A percentile compares a stretch with the other conserved stretches of the same genome.
Evolutionary conservation across 371 early-diverging fungal species (phyloP).

Genomic region (Mucor indicus): DNA sequence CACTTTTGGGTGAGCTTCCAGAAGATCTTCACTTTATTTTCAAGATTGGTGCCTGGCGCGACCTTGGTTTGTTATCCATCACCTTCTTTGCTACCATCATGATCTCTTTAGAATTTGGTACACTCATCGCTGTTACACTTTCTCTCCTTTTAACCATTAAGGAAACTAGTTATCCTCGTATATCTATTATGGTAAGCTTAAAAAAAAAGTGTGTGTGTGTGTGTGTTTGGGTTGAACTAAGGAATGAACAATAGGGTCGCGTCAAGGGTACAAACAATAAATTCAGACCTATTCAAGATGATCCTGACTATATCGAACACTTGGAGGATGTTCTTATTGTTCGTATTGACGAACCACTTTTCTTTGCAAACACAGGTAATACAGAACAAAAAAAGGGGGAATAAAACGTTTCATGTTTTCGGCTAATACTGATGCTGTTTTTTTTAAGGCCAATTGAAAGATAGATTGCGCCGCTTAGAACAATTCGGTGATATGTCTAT

Average conservation of each 20-base stretch:
- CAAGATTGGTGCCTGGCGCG: constrained; percentile 83
- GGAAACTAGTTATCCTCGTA: constrained; percentile 82
- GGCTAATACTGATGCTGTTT: not conserved
- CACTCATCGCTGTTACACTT: constrained; percentile 80
- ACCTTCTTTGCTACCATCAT: constrained; percentile 83
- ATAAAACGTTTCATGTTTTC: not conserved
- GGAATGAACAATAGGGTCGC: constrained; percentile 38
- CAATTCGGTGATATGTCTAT: constrained; percentile 84
- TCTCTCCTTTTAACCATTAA: constrained; percentile 88
- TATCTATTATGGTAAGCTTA: constrained; percentile 66
- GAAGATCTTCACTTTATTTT: constrained; percentile 83
- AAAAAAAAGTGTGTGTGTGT: no score
- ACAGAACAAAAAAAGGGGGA: not conserved
- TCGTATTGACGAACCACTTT: constrained; percentile 85
- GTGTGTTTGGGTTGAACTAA: no score
- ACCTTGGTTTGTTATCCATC: constrained; percentile 72
- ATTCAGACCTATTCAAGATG: constrained; percentile 58
- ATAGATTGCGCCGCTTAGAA: constrained; percentile 87
- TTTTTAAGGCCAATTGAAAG: constrained; percentile 76
- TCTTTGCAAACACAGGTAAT: constrained; percentile 88
- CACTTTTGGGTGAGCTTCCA: constrained; percentile 75
- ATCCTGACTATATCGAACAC: constrained; percentile 62
- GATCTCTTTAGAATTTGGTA: constrained; percentile 89
- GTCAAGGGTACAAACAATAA: constrained; percentile 41
- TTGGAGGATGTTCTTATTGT: constrained; percentile 84